Evolutionary conservation across 768 basidiomycete species (phyloP).

Genomic region (Dictyophora rubrovolvata): DNA sequence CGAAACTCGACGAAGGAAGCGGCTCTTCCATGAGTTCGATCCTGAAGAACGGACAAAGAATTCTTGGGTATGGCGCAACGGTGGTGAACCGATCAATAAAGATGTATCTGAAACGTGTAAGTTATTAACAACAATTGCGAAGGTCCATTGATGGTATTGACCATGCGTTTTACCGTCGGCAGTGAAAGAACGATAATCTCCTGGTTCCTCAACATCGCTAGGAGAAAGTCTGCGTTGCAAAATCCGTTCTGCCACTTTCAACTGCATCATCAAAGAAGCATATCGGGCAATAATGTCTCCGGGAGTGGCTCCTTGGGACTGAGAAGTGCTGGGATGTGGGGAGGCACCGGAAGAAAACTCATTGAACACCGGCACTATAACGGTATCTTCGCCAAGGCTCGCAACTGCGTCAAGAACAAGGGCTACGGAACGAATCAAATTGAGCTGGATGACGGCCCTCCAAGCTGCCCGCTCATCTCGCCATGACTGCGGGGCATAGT

Average conservation of each 20-base stretch:
- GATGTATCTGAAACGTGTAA: not conserved
- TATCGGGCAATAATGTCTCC: not conserved
- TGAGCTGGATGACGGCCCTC: constrained; percentile 59
- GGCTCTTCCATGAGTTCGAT: constrained; percentile 1
- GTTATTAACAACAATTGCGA: not conserved
- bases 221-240: constrained; percentile 2
- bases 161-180: not conserved
- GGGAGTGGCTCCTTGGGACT: not conserved
- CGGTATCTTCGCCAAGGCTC: constrained; percentile 6
- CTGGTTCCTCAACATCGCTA: not conserved
- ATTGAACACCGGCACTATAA: constrained; percentile 12
- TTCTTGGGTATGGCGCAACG: not conserved
- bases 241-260: not conserved
- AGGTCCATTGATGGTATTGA: not conserved
- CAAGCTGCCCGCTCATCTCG: constrained; percentile 46
- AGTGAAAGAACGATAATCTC: constrained; percentile 3
- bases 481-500: constrained; percentile 50
- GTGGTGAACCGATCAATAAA: not conserved
- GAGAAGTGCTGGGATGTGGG: constrained; percentile 12
- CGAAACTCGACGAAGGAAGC: constrained; percentile 1
- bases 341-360: constrained; percentile 20
- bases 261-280: not conserved
- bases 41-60: constrained; percentile 3
- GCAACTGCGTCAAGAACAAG: constrained; percentile 34
- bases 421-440: constrained; percentile 48